A percentile compares a stretch with the other conserved stretches of the same genome.
phyloP scores from a whole-genome alignment of 1,139 yeast genomes.

The Candida labiduridarum region DNA sequence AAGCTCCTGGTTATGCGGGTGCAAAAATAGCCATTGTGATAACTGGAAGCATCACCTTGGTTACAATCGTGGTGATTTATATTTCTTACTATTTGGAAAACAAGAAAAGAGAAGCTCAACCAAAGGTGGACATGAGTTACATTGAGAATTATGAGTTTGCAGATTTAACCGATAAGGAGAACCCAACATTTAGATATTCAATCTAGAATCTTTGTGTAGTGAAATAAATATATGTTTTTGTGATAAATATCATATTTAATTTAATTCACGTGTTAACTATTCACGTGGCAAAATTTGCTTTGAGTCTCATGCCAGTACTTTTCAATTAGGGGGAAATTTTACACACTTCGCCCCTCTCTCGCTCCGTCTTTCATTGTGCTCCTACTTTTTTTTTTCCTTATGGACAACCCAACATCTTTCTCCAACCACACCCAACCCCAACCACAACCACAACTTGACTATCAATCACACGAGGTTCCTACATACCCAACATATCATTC shows the following conservation, averaged over 20 bases:
- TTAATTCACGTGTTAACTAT: too few relatives aligned
- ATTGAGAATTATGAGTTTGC: conserved; percentile 55
- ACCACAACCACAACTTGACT: not conserved
- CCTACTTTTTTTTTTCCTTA: not conserved
- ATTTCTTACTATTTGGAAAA: conserved; percentile 33
- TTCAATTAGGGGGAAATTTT: too few relatives aligned
- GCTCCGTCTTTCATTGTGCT: not conserved
- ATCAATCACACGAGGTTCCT: not conserved
- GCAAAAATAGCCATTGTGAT: conserved; percentile 46
- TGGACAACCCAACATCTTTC: conserved; percentile 4
- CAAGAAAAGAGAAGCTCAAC: conserved; percentile 25
- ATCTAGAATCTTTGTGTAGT: not conserved
- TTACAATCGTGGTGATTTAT: conserved; percentile 24
- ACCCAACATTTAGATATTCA: conserved; percentile 59
- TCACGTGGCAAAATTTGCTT: too few relatives aligned
- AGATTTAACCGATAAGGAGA: conserved; percentile 69
- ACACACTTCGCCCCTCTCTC: not conserved
- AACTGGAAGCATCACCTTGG: conserved; percentile 28
- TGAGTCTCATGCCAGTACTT: too few relatives aligned
- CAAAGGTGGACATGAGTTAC: conserved; percentile 18
- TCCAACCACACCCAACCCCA: not conserved
- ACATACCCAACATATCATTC: too few relatives aligned
- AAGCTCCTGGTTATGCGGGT: conserved; percentile 55
- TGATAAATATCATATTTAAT: too few relatives aligned
- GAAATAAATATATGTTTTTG: too few relatives aligned